Conservation (phyloP, 805 yeast species). For the Blastobotrys attinorum region DNA sequence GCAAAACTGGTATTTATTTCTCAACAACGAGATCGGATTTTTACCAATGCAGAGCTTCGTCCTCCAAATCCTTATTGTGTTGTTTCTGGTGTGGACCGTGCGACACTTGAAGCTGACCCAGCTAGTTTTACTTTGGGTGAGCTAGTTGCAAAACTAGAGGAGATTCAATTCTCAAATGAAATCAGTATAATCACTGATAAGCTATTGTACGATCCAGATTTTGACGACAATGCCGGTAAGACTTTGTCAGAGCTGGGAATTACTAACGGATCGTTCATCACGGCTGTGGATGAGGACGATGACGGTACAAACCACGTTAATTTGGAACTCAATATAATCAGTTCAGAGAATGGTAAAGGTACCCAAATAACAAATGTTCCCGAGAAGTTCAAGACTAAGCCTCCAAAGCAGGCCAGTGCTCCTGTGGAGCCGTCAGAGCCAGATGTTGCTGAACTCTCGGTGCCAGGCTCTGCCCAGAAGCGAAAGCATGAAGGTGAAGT, state of each 20-base stretch:
- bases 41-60: constrained; percentile 54
- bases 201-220: constrained; percentile 77
- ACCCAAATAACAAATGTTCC: constrained; percentile 8
- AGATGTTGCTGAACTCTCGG: constrained; percentile 3
- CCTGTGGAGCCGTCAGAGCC: constrained; percentile 3
- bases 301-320: constrained; percentile 46
- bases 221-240: constrained; percentile 62
- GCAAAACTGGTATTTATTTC: constrained; percentile 43
- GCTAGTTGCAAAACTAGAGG: constrained; percentile 30
- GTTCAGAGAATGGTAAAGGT: background rate
- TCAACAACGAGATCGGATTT: constrained; percentile 52
- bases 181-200: constrained; percentile 52
- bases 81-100: constrained; percentile 34
- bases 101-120: constrained; percentile 21
- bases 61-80: constrained; percentile 67
- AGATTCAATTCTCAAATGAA: constrained; percentile 50
- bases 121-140: constrained; percentile 35
- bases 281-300: constrained; percentile 78
- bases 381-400: constrained; percentile 12
- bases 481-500: constrained; percentile 4
- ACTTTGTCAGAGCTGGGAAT: constrained; percentile 48
- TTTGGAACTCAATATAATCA: constrained; percentile 26
- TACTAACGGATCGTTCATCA: constrained; percentile 50
- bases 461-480: background rate
- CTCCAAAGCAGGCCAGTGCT: constrained; percentile 9